Conservation (phyloP, 495 filamentous ascomycete genomes). For the Cairneyella variabilis region DNA sequence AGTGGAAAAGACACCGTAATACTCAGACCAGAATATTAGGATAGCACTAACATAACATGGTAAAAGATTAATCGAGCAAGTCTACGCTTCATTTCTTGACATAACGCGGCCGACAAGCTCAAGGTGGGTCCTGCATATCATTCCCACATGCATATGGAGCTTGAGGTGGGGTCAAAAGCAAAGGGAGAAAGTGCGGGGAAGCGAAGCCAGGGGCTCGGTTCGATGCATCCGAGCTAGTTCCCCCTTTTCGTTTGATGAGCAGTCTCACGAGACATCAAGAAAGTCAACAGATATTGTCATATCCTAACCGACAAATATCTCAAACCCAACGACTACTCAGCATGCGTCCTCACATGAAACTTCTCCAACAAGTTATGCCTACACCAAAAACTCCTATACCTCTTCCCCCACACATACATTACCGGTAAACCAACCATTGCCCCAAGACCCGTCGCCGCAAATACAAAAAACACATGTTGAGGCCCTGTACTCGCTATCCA, state of each 20-base stretch:
- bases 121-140: background rate
- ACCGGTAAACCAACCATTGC: conserved; percentile 32
- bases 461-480: conserved; percentile 36
- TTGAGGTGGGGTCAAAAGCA: background rate
- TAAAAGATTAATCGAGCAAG: no score
- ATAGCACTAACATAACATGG: no score
- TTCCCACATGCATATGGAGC: background rate
- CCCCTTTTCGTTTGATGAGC: no score
- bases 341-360: conserved; percentile 10
- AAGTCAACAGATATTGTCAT: no score
- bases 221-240: no score
- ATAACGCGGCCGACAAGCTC: no score
- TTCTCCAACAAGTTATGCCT: conserved; percentile 11
- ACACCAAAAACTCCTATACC: conserved; percentile 20
- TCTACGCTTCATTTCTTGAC: no score
- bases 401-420: conserved; percentile 42
- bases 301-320: background rate
- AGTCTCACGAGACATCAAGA: no score
- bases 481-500: conserved; percentile 36
- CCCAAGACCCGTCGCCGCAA: conserved; percentile 37
- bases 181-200: no score
- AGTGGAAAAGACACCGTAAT: no score
- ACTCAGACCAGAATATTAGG: no score
- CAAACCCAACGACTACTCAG: background rate
- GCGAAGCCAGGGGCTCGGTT: background rate